Conservation (phyloP, 2,329 filamentous ascomycete species). For the Ophiostoma perfectum region DNA sequence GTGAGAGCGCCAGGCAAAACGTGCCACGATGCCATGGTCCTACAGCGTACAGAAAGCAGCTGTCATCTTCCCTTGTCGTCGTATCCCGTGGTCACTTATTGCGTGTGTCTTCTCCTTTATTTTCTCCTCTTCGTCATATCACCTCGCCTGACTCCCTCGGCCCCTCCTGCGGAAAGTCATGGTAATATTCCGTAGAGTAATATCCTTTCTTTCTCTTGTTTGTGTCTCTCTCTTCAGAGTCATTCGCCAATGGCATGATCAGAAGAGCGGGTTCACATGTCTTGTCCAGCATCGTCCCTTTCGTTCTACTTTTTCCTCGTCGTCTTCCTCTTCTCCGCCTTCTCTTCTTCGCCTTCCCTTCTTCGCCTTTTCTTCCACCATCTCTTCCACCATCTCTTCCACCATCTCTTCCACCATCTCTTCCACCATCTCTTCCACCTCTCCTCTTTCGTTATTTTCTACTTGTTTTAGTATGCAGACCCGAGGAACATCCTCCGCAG, state of each 20-base stretch:
- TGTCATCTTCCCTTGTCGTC: neutral
- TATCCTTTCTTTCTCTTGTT: neutral
- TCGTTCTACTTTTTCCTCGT: neutral
- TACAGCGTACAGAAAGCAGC: neutral
- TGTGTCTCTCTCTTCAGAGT: neutral
- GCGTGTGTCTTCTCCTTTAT: neutral
- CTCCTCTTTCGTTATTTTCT: conserved; percentile 10
- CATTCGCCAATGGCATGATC: neutral
- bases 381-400: neutral
- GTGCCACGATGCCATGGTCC: conserved; percentile 12
- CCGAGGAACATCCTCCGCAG: conserved; percentile 4
- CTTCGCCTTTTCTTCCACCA: neutral
- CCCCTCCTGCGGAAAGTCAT: conserved; percentile 3
- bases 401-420: neutral
- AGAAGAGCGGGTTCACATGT: neutral
- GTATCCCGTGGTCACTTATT: neutral
- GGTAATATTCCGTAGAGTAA: neutral
- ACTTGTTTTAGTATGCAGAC: conserved; percentile 8
- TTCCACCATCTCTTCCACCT: neutral
- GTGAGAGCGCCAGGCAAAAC: neutral
- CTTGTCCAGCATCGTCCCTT: neutral
- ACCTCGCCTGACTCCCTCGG: neutral
- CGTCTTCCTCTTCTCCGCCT: neutral
- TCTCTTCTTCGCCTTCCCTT: neutral
- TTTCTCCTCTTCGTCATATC: neutral